These are phyloP conservation scores for Pseudogymnoascus sp. DNA, from an alignment of 2,329 filamentous ascomycete species.

Conservation along the genomic window DNA sequence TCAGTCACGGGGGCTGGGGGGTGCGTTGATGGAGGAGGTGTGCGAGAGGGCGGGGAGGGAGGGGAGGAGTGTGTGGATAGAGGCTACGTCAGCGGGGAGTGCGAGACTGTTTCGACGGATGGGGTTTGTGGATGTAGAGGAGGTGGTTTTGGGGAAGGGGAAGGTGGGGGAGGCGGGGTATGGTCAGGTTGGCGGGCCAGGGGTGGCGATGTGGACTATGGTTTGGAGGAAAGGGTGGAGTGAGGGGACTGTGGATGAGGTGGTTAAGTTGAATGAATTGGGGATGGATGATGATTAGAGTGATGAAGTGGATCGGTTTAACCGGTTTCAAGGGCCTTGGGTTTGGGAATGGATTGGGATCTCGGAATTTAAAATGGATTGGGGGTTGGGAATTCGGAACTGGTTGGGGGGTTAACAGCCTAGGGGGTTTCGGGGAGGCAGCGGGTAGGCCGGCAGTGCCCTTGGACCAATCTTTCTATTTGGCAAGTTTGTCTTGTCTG, in stretches of 20 bases:
- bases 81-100: constrained; percentile 15
- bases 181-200: constrained; percentile 12
- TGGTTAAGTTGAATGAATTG: not conserved
- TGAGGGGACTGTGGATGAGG: not conserved
- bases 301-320: not conserved
- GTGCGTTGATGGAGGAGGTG: constrained; percentile 12
- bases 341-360: not conserved
- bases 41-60: constrained; percentile 14
- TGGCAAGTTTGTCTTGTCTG: not conserved
- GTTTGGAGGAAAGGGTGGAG: constrained; percentile 13
- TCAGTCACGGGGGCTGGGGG: constrained; percentile 13
- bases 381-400: not conserved
- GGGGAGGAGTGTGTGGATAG: constrained; percentile 17
- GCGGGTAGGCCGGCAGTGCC: not conserved
- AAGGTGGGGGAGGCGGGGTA: constrained; percentile 13
- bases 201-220: constrained; percentile 18
- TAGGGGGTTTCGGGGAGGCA: not conserved
- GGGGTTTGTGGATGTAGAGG: constrained; percentile 17
- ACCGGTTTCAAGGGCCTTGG: not conserved
- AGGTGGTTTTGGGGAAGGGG: constrained; percentile 16
- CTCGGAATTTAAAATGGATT: not conserved
- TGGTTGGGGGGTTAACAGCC: not conserved
- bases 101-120: constrained; percentile 14
- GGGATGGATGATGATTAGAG: not conserved
- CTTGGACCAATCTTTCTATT: not conserved